phyloP scores from a whole-genome alignment of 768 basidiomycete species.

The Sutorius australiensis region DNA sequence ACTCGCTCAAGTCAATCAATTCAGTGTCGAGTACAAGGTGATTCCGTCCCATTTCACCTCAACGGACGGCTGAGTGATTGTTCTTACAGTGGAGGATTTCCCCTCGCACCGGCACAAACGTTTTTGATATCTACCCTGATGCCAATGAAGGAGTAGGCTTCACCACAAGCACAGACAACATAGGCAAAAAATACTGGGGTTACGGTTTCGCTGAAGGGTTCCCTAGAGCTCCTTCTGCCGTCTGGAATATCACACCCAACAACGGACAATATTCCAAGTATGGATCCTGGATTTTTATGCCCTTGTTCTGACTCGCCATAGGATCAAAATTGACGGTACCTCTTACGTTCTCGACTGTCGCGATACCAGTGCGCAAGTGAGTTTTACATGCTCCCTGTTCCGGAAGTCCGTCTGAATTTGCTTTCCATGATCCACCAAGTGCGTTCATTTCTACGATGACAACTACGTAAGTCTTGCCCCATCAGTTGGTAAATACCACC shows the following conservation, averaged over 20 bases:
- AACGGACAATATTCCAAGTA: background rate
- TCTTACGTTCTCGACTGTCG: background rate
- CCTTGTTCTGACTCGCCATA: background rate
- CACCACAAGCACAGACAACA: background rate
- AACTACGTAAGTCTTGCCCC: background rate
- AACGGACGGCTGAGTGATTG: background rate
- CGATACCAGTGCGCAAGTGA: background rate
- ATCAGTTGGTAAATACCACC: background rate
- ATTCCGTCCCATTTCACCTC: background rate
- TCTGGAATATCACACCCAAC: background rate
- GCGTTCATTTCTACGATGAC: background rate
- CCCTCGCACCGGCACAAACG: background rate
- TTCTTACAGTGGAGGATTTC: background rate
- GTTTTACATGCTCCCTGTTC: background rate
- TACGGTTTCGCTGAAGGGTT: background rate
- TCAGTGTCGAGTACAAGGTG: background rate
- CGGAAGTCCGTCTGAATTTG: background rate
- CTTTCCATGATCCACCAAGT: background rate
- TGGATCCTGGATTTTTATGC: background rate
- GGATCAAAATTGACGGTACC: background rate
- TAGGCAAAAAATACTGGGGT: background rate
- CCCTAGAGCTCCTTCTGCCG: background rate
- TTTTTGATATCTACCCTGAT: background rate
- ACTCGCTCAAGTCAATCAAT: background rate
- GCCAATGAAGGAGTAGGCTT: background rate